A percentile compares a stretch with the other conserved stretches of the same genome.
Conservation (phyloP, 306 rosid genomes). For the Trifolium repens region DNA sequence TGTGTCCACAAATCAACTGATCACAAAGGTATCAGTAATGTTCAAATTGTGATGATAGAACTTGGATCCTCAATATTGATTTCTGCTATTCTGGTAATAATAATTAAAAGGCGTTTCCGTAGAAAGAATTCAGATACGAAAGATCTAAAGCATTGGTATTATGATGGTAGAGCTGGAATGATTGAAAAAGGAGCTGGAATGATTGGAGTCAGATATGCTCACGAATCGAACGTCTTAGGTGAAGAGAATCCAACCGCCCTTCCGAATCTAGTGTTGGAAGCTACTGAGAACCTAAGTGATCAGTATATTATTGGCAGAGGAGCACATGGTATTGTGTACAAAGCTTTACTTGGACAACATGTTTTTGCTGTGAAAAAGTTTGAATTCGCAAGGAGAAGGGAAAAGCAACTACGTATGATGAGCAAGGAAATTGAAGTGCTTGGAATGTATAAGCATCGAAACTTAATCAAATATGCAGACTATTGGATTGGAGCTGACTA, state of each 20-base stretch:
- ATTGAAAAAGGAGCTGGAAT: slow-evolving; percentile 27
- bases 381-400: slow-evolving; percentile 42
- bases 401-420: slow-evolving; percentile 57
- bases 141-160: background rate
- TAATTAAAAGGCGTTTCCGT: background rate
- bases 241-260: slow-evolving; percentile 49
- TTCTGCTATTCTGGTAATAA: slow-evolving; percentile 40
- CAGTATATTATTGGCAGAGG: slow-evolving; percentile 72
- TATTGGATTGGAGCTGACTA: slow-evolving; percentile 59
- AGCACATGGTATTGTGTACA: slow-evolving; percentile 82
- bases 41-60: slow-evolving; percentile 56
- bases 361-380: slow-evolving; percentile 72
- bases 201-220: slow-evolving; percentile 27
- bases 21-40: slow-evolving; percentile 44
- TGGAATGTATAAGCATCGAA: slow-evolving; percentile 67
- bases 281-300: slow-evolving; percentile 64
- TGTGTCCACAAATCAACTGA: too few relatives aligned
- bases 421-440: slow-evolving; percentile 65
- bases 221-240: slow-evolving; percentile 25
- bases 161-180: too few relatives aligned
- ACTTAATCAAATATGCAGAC: slow-evolving; percentile 63
- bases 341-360: slow-evolving; percentile 52
- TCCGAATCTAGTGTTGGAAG: slow-evolving; percentile 56
- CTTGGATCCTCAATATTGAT: slow-evolving; percentile 58
- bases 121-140: background rate